Conservation (phyloP, 169 alveolate species). For the Cryptosporidium bovis region DNA sequence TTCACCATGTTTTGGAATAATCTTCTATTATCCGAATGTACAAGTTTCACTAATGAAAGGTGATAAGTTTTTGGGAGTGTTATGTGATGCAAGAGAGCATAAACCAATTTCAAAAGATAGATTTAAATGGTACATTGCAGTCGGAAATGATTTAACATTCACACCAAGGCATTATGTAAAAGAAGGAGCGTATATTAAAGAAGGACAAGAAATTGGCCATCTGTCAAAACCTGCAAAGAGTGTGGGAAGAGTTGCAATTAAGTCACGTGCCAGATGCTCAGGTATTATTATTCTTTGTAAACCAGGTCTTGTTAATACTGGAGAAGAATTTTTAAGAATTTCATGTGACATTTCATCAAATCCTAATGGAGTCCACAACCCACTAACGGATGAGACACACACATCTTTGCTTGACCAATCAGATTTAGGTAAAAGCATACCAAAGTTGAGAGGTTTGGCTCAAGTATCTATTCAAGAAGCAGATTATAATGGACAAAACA, state of each 20-base stretch:
- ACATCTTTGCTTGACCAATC: slow-evolving; percentile 69
- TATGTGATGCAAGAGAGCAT: slow-evolving; percentile 70
- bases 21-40: slow-evolving; percentile 58
- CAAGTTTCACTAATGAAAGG: slow-evolving; percentile 67
- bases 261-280: slow-evolving; percentile 65
- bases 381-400: neutral
- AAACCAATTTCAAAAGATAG: slow-evolving; percentile 60
- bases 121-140: slow-evolving; percentile 60
- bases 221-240: slow-evolving; percentile 55
- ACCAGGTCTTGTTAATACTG: slow-evolving; percentile 41
- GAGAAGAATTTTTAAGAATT: slow-evolving; percentile 64
- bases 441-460: slow-evolving; percentile 61
- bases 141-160: slow-evolving; percentile 50
- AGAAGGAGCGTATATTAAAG: slow-evolving; percentile 62
- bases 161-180: slow-evolving; percentile 58
- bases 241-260: slow-evolving; percentile 69
- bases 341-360: slow-evolving; percentile 55
- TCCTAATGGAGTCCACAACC: neutral
- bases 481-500: slow-evolving; percentile 6
- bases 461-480: slow-evolving; percentile 38
- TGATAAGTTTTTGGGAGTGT: slow-evolving; percentile 49
- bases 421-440: slow-evolving; percentile 60
- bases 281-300: slow-evolving; percentile 60
- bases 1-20: slow-evolving; percentile 67
- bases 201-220: slow-evolving; percentile 68